Percentiles rank a stretch among this genome's conserved stretches.
These are phyloP conservation scores for Fusarium aywerte DNA, from an alignment of 2,329 filamentous ascomycete species.

Conservation along the genomic window DNA sequence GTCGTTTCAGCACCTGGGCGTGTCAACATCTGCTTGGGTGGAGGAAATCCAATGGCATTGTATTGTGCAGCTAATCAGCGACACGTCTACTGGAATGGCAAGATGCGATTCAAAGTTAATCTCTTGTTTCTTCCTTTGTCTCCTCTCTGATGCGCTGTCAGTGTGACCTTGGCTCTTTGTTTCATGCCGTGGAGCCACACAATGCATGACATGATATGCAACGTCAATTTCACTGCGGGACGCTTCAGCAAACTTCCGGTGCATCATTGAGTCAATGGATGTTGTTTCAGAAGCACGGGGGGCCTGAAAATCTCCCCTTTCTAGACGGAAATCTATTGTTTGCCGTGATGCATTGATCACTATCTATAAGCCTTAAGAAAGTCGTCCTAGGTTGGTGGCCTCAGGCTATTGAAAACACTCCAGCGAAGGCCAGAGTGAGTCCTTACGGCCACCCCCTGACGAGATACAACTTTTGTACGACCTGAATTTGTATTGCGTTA, in stretches of 20 bases:
- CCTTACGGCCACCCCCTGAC: constrained; percentile 36
- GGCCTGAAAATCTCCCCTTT: constrained; percentile 3
- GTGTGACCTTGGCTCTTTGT: constrained; percentile 35
- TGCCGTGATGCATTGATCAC: constrained; percentile 6
- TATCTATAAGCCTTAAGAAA: neutral
- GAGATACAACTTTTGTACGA: constrained; percentile 21
- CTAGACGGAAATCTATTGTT: neutral
- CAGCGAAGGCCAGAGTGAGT: neutral
- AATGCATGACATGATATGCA: constrained; percentile 38
- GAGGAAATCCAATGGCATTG: neutral
- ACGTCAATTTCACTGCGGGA: constrained; percentile 37
- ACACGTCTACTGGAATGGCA: constrained; percentile 5
- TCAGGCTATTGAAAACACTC: constrained; percentile 8
- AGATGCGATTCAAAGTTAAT: constrained; percentile 6
- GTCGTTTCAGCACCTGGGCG: constrained; percentile 11
- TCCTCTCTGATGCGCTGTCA: constrained; percentile 43
- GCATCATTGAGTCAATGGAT: constrained; percentile 6
- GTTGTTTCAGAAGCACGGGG: constrained; percentile 31
- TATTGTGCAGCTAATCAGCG: neutral
- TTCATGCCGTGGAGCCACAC: constrained; percentile 44
- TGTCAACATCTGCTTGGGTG: constrained; percentile 36
- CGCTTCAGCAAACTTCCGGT: constrained; percentile 11
- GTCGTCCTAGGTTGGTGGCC: constrained; percentile 20
- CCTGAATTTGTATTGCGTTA: constrained; percentile 12
- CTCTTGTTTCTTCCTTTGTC: constrained; percentile 6